Conservation (phyloP, 164 flowering plant species). For the Macadamia integrifolia region DNA sequence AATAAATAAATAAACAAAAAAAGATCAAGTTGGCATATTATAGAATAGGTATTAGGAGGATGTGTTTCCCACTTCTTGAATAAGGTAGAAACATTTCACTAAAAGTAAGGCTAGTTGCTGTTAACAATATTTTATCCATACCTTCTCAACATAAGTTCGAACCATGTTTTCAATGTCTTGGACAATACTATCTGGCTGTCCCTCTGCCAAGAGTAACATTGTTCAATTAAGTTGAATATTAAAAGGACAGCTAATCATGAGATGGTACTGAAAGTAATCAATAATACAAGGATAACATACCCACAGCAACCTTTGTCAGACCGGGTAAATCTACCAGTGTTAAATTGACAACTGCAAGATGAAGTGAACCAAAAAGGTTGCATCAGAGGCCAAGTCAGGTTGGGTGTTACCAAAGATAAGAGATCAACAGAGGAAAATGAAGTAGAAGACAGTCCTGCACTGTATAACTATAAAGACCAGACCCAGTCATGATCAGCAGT, state of each 20-base stretch:
- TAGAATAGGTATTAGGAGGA: neutral
- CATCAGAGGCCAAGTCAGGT: neutral
- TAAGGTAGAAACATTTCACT: neutral
- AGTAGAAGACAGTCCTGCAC: neutral
- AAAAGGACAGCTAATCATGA: neutral
- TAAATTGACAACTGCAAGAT: conserved; percentile 31
- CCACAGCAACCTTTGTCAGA: conserved; percentile 38
- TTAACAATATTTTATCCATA: conserved; percentile 8
- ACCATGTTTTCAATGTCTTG: conserved; percentile 53
- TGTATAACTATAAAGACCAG: too few species aligned
- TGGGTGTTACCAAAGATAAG: neutral
- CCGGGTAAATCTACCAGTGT: conserved; percentile 43
- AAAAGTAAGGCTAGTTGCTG: neutral
- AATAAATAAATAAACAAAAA: too few species aligned
- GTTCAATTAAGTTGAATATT: neutral
- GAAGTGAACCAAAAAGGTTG: neutral
- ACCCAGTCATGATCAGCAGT: too few species aligned
- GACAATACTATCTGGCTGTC: conserved; percentile 44
- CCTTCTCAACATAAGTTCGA: conserved; percentile 48
- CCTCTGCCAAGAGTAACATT: conserved; percentile 25
- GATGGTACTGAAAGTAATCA: neutral
- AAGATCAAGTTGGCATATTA: too few species aligned
- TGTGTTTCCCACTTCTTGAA: neutral
- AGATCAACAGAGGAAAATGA: neutral
- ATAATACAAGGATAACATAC: conserved; percentile 14